Percentiles rank a stretch among this genome's conserved stretches.
phyloP scores from a whole-genome alignment of 805 yeast genomes.

The Pichia cabralensis region DNA sequence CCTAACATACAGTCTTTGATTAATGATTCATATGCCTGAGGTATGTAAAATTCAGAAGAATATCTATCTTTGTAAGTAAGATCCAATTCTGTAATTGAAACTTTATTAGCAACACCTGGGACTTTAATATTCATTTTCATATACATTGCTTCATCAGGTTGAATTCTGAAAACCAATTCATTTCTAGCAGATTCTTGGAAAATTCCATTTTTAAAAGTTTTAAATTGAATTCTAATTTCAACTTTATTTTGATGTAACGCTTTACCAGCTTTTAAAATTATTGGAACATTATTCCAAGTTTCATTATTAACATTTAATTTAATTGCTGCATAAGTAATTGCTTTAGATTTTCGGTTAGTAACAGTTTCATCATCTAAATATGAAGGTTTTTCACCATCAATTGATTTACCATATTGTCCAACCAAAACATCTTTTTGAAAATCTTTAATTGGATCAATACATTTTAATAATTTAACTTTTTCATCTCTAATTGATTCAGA shows the following conservation, averaged over 20 bases:
- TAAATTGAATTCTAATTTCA: conserved; percentile 89
- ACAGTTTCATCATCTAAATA: conserved; percentile 92
- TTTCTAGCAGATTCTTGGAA: conserved; percentile 77
- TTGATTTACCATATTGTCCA: conserved; percentile 82
- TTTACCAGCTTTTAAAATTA: conserved; percentile 93
- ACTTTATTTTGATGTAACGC: conserved; percentile 94
- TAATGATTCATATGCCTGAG: conserved; percentile 95
- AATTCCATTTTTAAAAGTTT: conserved; percentile 74
- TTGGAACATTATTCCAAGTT: conserved; percentile 98
- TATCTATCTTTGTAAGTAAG: conserved; percentile 76
- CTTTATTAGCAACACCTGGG: conserved; percentile 80
- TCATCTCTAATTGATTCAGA: conserved; percentile 95
- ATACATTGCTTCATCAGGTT: conserved; percentile 91
- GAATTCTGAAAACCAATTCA: conserved; percentile 88
- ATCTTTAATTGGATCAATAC: conserved; percentile 62
- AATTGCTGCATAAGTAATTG: conserved; percentile 88
- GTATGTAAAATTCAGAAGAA: conserved; percentile 75
- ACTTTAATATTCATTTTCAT: conserved; percentile 87
- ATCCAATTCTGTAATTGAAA: conserved; percentile 83
- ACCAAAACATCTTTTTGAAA: conserved; percentile 56
- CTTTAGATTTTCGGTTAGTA: conserved; percentile 63
- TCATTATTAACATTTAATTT: conserved; percentile 75
- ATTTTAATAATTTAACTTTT: conserved; percentile 85
- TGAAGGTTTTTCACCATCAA: conserved; percentile 83
- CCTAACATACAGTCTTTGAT: conserved; percentile 85